These are phyloP conservation scores for Triticum urartu DNA, from an alignment of 176 grass and related monocot genomes.

Conservation along the genomic window DNA sequence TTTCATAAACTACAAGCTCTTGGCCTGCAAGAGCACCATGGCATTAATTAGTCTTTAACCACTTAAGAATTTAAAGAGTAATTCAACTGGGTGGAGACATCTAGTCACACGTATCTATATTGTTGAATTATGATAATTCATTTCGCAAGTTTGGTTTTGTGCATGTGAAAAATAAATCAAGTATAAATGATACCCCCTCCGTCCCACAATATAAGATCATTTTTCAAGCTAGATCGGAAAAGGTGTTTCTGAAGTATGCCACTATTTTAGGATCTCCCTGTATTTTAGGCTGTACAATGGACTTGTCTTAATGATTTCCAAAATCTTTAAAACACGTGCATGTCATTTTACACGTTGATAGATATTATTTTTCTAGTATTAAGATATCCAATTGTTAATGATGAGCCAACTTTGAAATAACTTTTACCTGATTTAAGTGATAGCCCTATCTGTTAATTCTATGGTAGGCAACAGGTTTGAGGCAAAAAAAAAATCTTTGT, in stretches of 20 bases:
- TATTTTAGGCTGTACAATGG: not conserved
- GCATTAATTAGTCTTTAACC: not conserved
- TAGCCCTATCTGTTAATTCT: not conserved
- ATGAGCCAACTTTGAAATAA: too few species aligned
- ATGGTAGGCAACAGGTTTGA: not conserved
- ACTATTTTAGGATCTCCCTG: not conserved
- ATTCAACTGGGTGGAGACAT: not conserved
- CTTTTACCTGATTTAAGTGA: not conserved
- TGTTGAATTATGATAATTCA: not conserved
- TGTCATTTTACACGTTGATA: too few species aligned
- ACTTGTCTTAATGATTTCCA: not conserved
- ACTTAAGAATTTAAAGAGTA: not conserved
- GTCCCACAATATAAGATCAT: too few species aligned
- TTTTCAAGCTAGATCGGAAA: not conserved
- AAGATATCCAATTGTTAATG: not conserved
- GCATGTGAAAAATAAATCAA: not conserved
- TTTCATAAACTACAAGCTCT: slow-evolving; percentile 59
- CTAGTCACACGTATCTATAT: not conserved
- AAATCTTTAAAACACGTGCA: too few species aligned
- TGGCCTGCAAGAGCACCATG: slow-evolving; percentile 35
- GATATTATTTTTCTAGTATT: not conserved
- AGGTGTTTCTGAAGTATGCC: not conserved
- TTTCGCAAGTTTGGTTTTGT: not conserved
- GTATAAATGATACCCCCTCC: not conserved
- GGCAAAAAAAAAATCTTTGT: not conserved